A percentile compares a stretch with the other conserved stretches of the same genome.
Conservation (phyloP, 306 rosid genomes). For the Medicago arabica region DNA sequence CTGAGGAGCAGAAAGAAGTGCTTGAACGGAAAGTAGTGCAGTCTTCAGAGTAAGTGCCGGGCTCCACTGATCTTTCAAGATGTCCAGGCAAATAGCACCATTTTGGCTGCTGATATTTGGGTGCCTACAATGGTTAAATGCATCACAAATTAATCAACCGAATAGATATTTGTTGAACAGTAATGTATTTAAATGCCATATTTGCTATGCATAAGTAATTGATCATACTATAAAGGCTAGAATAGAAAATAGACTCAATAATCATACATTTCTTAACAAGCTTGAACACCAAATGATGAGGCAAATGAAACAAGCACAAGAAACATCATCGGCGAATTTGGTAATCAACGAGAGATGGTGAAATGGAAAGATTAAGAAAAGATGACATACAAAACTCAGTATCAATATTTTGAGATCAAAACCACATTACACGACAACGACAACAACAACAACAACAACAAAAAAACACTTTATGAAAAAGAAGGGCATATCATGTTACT, state of each 20-base stretch:
- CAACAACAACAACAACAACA: too few relatives aligned
- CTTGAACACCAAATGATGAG: constrained; percentile 17
- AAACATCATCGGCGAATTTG: background rate
- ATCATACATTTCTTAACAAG: constrained; percentile 14
- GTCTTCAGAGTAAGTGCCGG: constrained; percentile 98
- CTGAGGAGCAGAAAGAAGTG: constrained; percentile 94
- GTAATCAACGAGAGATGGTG: constrained; percentile 9
- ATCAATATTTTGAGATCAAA: constrained; percentile 16
- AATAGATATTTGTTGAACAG: constrained; percentile 10
- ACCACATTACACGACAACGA: background rate
- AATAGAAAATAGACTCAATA: constrained; percentile 3
- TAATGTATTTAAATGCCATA: constrained; percentile 23
- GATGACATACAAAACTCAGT: constrained; percentile 26
- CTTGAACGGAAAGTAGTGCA: constrained; percentile 98
- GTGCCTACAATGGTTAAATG: constrained; percentile 75
- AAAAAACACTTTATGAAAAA: background rate
- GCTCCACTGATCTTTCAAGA: constrained; percentile 99
- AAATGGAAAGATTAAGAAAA: constrained; percentile 4
- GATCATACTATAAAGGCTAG: constrained; percentile 3
- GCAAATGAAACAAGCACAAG: constrained; percentile 25
- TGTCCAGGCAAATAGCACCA: constrained; percentile 97
- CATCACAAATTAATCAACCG: constrained; percentile 27
- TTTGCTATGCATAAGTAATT: constrained; percentile 21
- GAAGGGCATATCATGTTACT: constrained; percentile 6
- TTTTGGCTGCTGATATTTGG: constrained; percentile 99